Base-by-base conservation (phyloP, 176 grass and related monocot genomes). In the Themeda triandra region DNA sequence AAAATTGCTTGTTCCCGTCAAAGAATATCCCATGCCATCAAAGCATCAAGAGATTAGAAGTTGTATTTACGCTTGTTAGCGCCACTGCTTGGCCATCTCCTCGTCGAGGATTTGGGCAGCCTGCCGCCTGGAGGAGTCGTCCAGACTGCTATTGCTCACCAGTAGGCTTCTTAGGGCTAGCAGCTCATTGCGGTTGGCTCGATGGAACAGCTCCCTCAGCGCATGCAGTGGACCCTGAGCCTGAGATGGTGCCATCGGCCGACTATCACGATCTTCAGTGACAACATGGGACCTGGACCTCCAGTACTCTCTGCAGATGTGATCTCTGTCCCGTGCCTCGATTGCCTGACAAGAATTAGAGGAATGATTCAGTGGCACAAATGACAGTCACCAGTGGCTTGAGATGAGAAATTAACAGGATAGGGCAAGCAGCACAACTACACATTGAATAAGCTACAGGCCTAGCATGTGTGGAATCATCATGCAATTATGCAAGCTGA, bases 251-350 rank as follows among this genome's bases (percentile, higher is more conserved):
- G 23, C 37, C 37, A 51, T 28, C 42, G 68, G 86, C 18, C 40
- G 74, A 80, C 44, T 73, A 35, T 58, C 73, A 45, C 32, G 45
- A 73, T 83, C 62, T 23, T 78, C 59, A 18, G 72, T 66, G 23
- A 75, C 49, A 89, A 14, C 40, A 87, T 82, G 78, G 24, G 69
- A n/a, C 82, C 87, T 82, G 42, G 87, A 98, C 79, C 73, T 88
- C 96, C 96, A 98, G 82, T 93, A 98, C 58, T 93, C 96, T 13
- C 69, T 87, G 63, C 93, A 95, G n/a, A 92, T 69, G 64, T n/a
- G 91, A 75, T 90, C 83, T 60, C 32, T 85, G 83, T 95, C 93
- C 1, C 42, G 85, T 12, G 69, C 77, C 80, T 93, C 91, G 12
- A 98, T 92, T 69, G 63, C 89, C 93, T 98, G 87, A 48, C 36